These are phyloP conservation scores for Fusarium longipes DNA, from an alignment of 2,329 filamentous ascomycete genomes.

Conservation along the genomic window DNA sequence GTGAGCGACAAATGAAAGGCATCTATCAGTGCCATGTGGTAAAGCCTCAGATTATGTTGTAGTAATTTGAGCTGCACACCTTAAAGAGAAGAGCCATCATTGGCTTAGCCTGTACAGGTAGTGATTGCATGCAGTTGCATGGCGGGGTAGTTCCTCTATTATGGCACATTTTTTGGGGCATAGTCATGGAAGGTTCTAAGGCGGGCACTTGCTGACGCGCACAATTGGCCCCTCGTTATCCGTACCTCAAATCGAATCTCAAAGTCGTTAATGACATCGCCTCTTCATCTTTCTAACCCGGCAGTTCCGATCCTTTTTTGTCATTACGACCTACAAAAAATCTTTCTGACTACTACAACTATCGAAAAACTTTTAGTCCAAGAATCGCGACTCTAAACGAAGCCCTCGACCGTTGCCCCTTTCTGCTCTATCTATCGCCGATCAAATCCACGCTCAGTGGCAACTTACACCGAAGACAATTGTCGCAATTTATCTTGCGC, in stretches of 20 bases:
- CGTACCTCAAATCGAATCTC: constrained; percentile 20
- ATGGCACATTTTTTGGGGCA: constrained; percentile 32
- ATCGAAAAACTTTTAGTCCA: neutral
- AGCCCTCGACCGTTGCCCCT: constrained; percentile 13
- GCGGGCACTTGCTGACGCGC: constrained; percentile 43
- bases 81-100: constrained; percentile 39
- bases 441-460: constrained; percentile 36
- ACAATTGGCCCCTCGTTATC: constrained; percentile 39
- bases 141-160: constrained; percentile 32
- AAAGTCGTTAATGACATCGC: constrained; percentile 27
- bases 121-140: constrained; percentile 11
- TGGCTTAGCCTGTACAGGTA: constrained; percentile 36
- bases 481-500: constrained; percentile 25
- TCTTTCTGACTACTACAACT: neutral
- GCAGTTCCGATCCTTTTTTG: constrained; percentile 20
- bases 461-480: constrained; percentile 36
- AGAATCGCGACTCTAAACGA: neutral
- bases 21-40: constrained; percentile 37
- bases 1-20: constrained; percentile 36
- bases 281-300: constrained; percentile 12
- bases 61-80: constrained; percentile 46
- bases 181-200: constrained; percentile 16
- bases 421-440: constrained; percentile 12
- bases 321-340: neutral
- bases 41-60: constrained; percentile 11